Conservation (phyloP, 225 moss, liverwort and hornwort species). For the Marchantia paleacea region DNA sequence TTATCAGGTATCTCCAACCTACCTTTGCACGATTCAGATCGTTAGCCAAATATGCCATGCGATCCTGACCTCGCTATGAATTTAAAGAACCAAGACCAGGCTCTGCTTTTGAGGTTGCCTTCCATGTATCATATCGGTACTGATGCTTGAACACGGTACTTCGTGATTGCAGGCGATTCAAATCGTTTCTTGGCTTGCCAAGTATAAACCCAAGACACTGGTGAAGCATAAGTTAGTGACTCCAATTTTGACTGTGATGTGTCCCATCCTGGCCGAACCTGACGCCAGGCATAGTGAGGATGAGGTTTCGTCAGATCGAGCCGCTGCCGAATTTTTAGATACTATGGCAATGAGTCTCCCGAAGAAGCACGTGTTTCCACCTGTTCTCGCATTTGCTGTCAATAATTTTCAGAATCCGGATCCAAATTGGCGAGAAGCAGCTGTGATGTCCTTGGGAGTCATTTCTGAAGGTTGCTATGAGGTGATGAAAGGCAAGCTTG, state of each 20-base stretch:
- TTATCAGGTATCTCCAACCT: conserved; percentile 60
- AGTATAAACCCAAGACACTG: conserved; percentile 94
- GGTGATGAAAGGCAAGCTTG: conserved; percentile 79
- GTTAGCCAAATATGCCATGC: not conserved
- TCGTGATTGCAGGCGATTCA: conserved; percentile 75
- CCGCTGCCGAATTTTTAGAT: conserved; percentile 94
- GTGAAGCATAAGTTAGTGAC: conserved; percentile 82
- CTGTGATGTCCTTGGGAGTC: conserved; percentile 90
- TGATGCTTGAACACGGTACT: not conserved
- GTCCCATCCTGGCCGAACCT: conserved; percentile 90
- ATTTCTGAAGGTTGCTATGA: conserved; percentile 99
- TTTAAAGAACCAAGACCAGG: not conserved
- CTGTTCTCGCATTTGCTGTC: conserved; percentile 72
- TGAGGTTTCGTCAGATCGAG: conserved; percentile 87
- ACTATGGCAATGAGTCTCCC: conserved; percentile 97
- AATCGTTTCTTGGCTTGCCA: conserved; percentile 86
- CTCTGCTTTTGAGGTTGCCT: not conserved
- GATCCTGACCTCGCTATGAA: not conserved
- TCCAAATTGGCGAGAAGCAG: conserved; percentile 84
- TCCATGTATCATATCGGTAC: not conserved
- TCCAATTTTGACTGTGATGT: conserved; percentile 77
- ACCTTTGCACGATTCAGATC: not conserved
- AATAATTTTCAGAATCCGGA: conserved; percentile 81
- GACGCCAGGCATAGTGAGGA: conserved; percentile 63
- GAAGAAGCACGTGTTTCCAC: conserved; percentile 89